Conservation (phyloP, 805 yeast species). For the Starmerella bombicola region DNA sequence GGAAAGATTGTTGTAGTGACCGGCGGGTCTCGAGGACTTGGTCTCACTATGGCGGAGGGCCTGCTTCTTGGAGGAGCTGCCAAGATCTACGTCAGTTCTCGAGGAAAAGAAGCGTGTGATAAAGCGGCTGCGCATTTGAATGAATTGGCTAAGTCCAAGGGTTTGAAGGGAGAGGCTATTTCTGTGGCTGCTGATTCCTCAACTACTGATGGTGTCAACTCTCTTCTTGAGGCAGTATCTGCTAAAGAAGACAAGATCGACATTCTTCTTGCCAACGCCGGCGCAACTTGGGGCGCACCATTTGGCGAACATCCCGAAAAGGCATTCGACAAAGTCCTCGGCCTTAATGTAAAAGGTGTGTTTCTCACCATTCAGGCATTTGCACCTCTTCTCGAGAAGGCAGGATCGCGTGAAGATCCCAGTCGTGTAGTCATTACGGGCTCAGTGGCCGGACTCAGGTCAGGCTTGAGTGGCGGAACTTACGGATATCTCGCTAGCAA, state of each 20-base stretch:
- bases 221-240: conserved; percentile 32
- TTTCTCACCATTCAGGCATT: conserved; percentile 53
- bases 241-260: conserved; percentile 37
- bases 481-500: conserved; percentile 65
- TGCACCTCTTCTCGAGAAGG: conserved; percentile 42
- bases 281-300: conserved; percentile 67
- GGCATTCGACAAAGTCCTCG: conserved; percentile 51
- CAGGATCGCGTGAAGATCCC: conserved; percentile 47
- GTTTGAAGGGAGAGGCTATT: conserved; percentile 28
- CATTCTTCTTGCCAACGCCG: conserved; percentile 64
- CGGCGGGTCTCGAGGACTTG: conserved; percentile 68
- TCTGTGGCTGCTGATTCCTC: conserved; percentile 50
- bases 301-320: conserved; percentile 46
- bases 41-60: conserved; percentile 54
- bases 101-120: conserved; percentile 50
- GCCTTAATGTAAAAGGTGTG: conserved; percentile 55
- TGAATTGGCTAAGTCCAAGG: conserved; percentile 21
- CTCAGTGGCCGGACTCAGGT: conserved; percentile 45
- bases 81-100: conserved; percentile 48
- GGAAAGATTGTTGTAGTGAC: conserved; percentile 58
- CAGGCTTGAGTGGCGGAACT: conserved; percentile 38
- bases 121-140: conserved; percentile 38
- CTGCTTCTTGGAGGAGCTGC: conserved; percentile 50
- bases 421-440: conserved; percentile 54
- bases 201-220: conserved; percentile 36